Evolutionary conservation across 768 basidiomycete genomes (phyloP).

Genomic region (Antrodiella citrinella): DNA sequence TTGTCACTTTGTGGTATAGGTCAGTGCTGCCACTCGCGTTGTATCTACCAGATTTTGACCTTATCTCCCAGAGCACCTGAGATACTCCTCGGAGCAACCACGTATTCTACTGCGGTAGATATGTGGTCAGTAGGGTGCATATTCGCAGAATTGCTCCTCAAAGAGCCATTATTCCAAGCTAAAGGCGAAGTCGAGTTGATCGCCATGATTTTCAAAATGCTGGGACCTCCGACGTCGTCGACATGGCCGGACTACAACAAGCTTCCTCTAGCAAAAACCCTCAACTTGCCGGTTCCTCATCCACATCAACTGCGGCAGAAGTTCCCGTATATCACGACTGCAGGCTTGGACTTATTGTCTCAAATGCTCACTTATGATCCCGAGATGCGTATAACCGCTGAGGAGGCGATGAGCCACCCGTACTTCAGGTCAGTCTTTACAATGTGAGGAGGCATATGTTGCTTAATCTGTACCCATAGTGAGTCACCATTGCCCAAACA

Average conservation of each 20-base stretch:
- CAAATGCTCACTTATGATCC: conserved; percentile 87
- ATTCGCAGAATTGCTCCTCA: conserved; percentile 90
- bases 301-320: conserved; percentile 73
- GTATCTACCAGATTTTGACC: conserved; percentile 11
- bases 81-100: conserved; percentile 86
- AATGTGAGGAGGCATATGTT: background rate
- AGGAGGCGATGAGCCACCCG: conserved; percentile 83
- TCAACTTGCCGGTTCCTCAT: conserved; percentile 70
- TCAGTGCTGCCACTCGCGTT: conserved; percentile 28
- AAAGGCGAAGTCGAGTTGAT: conserved; percentile 90
- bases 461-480: conserved; percentile 30
- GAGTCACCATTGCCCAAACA: conserved; percentile 96
- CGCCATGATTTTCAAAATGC: conserved; percentile 88
- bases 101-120: conserved; percentile 93
- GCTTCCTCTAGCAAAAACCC: conserved; percentile 74
- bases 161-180: conserved; percentile 97
- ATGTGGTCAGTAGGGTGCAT: conserved; percentile 99
- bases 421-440: conserved; percentile 72
- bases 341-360: conserved; percentile 80
- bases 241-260: conserved; percentile 81
- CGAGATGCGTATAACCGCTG: conserved; percentile 74
- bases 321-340: conserved; percentile 76
- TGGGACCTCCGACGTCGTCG: conserved; percentile 83
- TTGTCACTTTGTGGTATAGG: conserved; percentile 99
- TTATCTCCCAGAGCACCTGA: conserved; percentile 70